Conservation (phyloP, 495 filamentous ascomycete genomes). For the Neurospora sp. region DNA sequence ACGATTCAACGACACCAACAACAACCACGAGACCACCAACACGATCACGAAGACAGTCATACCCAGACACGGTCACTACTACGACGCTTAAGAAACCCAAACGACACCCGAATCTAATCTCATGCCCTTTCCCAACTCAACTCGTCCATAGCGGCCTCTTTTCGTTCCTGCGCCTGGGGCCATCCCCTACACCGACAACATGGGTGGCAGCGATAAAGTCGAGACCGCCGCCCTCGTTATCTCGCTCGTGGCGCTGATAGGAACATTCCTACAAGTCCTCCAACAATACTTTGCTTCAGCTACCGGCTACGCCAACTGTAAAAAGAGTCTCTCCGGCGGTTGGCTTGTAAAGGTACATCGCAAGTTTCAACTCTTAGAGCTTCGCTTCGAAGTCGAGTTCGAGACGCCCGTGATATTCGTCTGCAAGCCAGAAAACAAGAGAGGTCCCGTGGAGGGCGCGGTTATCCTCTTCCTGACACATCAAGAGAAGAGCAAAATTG, state of each 20-base stretch:
- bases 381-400: conserved; percentile 41
- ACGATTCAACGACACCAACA: neutral
- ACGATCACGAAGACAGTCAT: neutral
- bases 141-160: neutral
- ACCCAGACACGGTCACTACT: neutral
- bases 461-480: too few species aligned
- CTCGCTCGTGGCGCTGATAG: conserved; percentile 28
- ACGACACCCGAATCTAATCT: neutral
- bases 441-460: too few species aligned
- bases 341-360: conserved; percentile 34
- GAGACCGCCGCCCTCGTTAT: conserved; percentile 22
- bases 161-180: neutral
- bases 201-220: conserved; percentile 3
- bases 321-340: conserved; percentile 32
- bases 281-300: conserved; percentile 36
- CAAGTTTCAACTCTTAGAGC: conserved; percentile 28
- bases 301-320: conserved; percentile 30
- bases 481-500: too few species aligned
- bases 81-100: neutral
- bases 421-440: conserved; percentile 25
- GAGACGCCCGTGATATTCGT: conserved; percentile 41
- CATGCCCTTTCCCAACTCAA: neutral
- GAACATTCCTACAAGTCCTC: conserved; percentile 29
- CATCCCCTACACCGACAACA: neutral
- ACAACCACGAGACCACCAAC: neutral